Evolutionary conservation across 495 filamentous ascomycete genomes (phyloP), one percentile per base, ranked within the genome.

Genomic region (Chlorociboria aeruginascens): DNA sequence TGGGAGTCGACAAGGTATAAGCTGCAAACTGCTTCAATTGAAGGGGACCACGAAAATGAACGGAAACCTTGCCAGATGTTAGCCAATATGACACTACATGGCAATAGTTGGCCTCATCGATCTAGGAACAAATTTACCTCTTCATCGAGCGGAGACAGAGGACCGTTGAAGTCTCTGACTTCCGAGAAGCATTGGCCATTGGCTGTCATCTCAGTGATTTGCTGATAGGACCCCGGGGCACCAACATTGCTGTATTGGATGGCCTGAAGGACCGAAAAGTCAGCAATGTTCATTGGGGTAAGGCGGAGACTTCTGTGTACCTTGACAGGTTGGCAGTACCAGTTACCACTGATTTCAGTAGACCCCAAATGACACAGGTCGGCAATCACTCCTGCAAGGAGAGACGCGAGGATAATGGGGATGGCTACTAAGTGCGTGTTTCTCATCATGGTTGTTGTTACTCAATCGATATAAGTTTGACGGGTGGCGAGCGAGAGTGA

Each of bases 21-120:
- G 77, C 76, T 6, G 81, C 83, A 30, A 86, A 60, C 45, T 82
- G 66, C 50, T 76, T 74, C 11, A 88, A 53, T 7, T 66, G 48
- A 40, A 83, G 53, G 3, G 83, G 84, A 8, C 82, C 83, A 33
- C 83, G 78, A 58, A 88, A 73, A 55, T 85, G 78, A 40, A 85
- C 42, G 0, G 81, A 82, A 31, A 86, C 60, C 83, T 86, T 46
- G 32, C 33, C 40, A 32, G 13, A 32, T 31, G 8, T 25, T 8
- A 10, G 34, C 8, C 25, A 51, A 25, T 25, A 25, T 25, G 20
- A 4, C 20, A 25, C 20, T 25, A 4, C 20, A 4, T 25, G 20
- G 20, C 20, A 25, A 1, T 13, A 35, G 43, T 28, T 52, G 36
- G 17, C 8, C 13, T 31, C 42, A 28, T 65, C 8, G 17, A 9